A percentile compares a stretch with the other conserved stretches of the same genome.
These are phyloP conservation scores for Pichia inconspicua DNA, from an alignment of 1,139 yeast species.

Conservation along the genomic window DNA sequence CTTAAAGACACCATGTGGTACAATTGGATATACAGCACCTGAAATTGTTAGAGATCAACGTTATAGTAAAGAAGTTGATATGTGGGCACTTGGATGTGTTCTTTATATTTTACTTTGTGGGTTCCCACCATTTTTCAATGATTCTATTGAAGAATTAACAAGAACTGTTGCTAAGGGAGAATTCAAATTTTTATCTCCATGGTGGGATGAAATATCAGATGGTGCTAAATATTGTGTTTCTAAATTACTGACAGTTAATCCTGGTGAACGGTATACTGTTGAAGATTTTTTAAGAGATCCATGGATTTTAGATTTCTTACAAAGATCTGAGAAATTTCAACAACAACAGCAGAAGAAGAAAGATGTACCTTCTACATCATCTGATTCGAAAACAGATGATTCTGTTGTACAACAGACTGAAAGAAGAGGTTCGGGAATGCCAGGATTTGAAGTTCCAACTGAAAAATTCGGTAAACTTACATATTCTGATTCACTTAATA, in stretches of 20 bases:
- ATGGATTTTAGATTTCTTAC: slow-evolving; percentile 49
- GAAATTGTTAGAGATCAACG: slow-evolving; percentile 83
- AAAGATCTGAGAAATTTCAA: slow-evolving; percentile 18
- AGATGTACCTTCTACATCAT: background rate
- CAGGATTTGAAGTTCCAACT: background rate
- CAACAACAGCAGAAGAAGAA: background rate
- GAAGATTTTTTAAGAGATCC: slow-evolving; percentile 77
- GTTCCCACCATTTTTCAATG: slow-evolving; percentile 94
- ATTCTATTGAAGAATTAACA: slow-evolving; percentile 70
- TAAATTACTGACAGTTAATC: slow-evolving; percentile 75
- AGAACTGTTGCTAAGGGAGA: slow-evolving; percentile 79
- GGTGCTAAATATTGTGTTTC: slow-evolving; percentile 78
- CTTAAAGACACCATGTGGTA: slow-evolving; percentile 76
- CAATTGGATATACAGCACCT: slow-evolving; percentile 90
- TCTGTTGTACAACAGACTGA: background rate
- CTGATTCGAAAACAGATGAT: background rate
- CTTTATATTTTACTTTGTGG: slow-evolving; percentile 86
- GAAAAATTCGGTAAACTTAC: background rate
- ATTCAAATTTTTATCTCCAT: slow-evolving; percentile 75
- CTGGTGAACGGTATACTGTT: slow-evolving; percentile 65
- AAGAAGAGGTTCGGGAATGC: background rate
- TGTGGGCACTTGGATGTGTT: slow-evolving; percentile 96
- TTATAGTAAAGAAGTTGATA: slow-evolving; percentile 85
- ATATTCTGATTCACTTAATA: background rate
- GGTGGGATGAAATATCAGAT: slow-evolving; percentile 92